Base-by-base conservation (phyloP, 2,329 filamentous ascomycete genomes). In the Colletotrichum phormii region DNA sequence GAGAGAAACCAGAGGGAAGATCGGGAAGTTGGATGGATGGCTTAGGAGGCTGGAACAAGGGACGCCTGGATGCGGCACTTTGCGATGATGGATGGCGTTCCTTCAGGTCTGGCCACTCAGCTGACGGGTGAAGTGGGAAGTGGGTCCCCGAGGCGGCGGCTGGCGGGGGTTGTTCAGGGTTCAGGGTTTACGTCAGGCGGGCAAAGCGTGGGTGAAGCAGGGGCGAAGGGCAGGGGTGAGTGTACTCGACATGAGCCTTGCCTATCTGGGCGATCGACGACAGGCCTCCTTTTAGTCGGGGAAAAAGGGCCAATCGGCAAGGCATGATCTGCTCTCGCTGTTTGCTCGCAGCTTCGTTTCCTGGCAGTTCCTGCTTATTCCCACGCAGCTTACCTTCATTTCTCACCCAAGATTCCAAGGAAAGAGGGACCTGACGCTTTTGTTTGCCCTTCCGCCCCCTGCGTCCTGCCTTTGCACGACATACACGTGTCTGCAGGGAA, bases 291-390 rank as follows among this genome's bases (percentile, higher is more conserved):
- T n/a, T 5, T 42, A 26, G 66, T 64, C 59, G 69, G 65, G 53
- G 53, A 33, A n/a, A 64, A 70, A 64, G 54, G 24, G 5, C 70
- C 70, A 70, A 72, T 72, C 66, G 53, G 42, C 60, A 54, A 26
- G 31, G 24, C 15, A 26, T 26, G 42, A 60, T 22, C 26, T 55
- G 9, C 18, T 26, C 69, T 64, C 12, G 12, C 31, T 64, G 61
- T 64, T 64, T 37, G 61, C 31, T 33, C 59, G 42, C 59, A 62
- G 26, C 29, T 33, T 29, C 26, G 26, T 29, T 42, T 42, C 37
- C 37, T 42, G 6, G 13, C 11, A 31, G 15, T 33, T 33, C 5
- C 24, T n/a, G 42, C 42, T 22, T 22, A 49, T 49, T 33, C 12
- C 12, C n/a, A 24, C 12, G n/a, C 24, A 12, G 13, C 61, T 54